Conservation (phyloP, 139 green algal genomes). For the Mesotaenium endlicherianum region DNA sequence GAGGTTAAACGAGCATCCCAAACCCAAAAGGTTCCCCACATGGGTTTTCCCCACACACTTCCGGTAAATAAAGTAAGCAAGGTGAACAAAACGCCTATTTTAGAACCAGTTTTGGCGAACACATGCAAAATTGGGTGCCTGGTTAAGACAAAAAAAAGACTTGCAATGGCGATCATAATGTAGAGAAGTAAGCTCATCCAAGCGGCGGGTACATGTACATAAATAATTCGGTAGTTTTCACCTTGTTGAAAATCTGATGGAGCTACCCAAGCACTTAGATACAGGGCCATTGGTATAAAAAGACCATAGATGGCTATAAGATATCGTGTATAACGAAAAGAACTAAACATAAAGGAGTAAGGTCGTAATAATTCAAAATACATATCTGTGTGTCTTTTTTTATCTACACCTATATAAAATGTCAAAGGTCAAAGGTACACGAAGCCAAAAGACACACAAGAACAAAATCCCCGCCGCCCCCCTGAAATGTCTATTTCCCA, state of each 20-base stretch:
- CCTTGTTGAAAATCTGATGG: constrained; percentile 48
- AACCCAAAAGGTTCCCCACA: constrained; percentile 46
- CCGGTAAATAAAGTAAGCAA: constrained; percentile 36
- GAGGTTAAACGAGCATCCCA: constrained; percentile 40
- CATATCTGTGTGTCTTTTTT: too few relatives aligned
- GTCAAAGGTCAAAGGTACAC: neutral
- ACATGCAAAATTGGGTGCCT: constrained; percentile 29
- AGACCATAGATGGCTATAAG: too few relatives aligned
- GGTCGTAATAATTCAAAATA: too few relatives aligned
- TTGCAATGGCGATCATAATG: constrained; percentile 18
- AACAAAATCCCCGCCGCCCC: neutral
- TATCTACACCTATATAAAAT: neutral
- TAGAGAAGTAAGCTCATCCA: constrained; percentile 37
- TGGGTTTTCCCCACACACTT: constrained; percentile 29
- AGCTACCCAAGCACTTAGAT: constrained; percentile 41
- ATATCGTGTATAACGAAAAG: too few relatives aligned
- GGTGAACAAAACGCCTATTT: constrained; percentile 36
- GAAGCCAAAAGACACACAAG: neutral
- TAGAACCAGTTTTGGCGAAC: constrained; percentile 8
- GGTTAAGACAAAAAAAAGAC: constrained; percentile 28
- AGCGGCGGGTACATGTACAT: constrained; percentile 31
- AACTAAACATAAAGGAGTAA: too few relatives aligned
- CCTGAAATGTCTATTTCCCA: too few relatives aligned
- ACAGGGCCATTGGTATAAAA: too few relatives aligned
- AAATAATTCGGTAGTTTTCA: constrained; percentile 48